Evolutionary conservation across 345 rosid genomes (phyloP), one percentile per base, ranked within the genome.

Genomic region (Lepidium aucheri): DNA sequence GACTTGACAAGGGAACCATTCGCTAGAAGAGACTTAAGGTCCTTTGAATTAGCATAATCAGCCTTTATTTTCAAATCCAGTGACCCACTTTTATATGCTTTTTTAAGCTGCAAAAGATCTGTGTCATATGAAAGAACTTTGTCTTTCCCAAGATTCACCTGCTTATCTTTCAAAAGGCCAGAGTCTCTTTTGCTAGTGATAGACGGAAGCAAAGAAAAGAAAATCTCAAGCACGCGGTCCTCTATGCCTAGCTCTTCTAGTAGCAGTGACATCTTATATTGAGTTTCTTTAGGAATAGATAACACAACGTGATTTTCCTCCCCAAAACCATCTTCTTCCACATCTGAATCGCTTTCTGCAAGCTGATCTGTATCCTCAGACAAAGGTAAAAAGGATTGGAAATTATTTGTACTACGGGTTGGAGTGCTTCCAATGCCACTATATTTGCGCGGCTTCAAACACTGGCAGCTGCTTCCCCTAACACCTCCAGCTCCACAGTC

Each of bases 401-500:
- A 82, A 74, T 77, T 83, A 79, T 77, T 81, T 43, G 86, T 70
- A 67, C 72, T 70, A 56, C 80, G 84, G 64, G 76, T 63, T 49
- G 89, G 86, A 20, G 71, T 77, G 40, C 62, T 81, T 54, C 83
- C 91, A 80, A 53, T 78, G 74, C 85, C 89, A 68, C 79, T 85
- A 74, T 81, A 85, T 80, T 94, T 88, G 35, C 97, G 92, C 60
- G 97, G 96, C 80, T 94, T 94, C 84, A 90, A 80, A 78, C 99
- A 90, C 66, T 88, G 97, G 65, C 99, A 94, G 81, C 77, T 88
- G 84, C 91, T 86, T 55, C 99, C 96, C 80, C 94, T 86, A 63
- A 88, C 97, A 77, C 99, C 99, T 54, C 97, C 99, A 8, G 97
- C 99, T 81, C 99, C 99, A 76, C 99, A 94, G 78, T 94, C 99